These are phyloP conservation scores for Daldinia eschscholtzii DNA, from an alignment of 2,329 filamentous ascomycete species.

Conservation along the genomic window DNA sequence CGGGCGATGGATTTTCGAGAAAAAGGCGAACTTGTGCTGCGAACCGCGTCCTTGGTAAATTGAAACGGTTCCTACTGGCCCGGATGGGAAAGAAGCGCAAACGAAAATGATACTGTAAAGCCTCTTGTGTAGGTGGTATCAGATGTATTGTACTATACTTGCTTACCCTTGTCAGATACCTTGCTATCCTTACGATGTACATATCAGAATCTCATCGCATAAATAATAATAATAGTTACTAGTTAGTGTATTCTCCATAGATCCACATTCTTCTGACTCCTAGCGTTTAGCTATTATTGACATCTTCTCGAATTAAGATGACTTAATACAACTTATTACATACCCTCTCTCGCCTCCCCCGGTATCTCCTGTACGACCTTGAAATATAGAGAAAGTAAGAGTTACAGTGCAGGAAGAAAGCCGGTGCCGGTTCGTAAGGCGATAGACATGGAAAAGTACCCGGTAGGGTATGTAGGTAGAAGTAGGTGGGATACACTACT, in stretches of 20 bases:
- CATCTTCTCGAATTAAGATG: slow-evolving; percentile 13
- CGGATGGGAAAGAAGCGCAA: slow-evolving; percentile 22
- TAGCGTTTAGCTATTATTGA: slow-evolving; percentile 16
- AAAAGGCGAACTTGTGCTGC: slow-evolving; percentile 17
- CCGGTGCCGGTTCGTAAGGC: not conserved
- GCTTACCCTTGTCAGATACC: slow-evolving; percentile 13
- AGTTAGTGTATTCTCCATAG: not conserved
- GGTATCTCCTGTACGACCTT: not conserved
- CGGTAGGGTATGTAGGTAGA: slow-evolving; percentile 6
- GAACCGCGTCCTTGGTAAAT: slow-evolving; percentile 42
- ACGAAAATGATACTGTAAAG: slow-evolving; percentile 11
- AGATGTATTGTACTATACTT: slow-evolving; percentile 12
- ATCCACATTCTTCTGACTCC: slow-evolving; percentile 20
- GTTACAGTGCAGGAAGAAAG: not conserved
- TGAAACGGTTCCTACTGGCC: slow-evolving; percentile 29
- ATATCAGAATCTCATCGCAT: slow-evolving; percentile 8
- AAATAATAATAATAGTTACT: not conserved
- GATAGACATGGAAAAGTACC: slow-evolving; percentile 5
- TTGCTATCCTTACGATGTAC: slow-evolving; percentile 5
- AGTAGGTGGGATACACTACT: slow-evolving; percentile 8
- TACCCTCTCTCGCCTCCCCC: not conserved
- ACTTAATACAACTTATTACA: not conserved
- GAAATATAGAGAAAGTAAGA: not conserved
- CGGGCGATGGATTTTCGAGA: slow-evolving; percentile 21
- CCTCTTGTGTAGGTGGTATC: not conserved